Evolutionary conservation across 371 early-diverging fungal species (phyloP).

Genomic region (Parasitella parasitica): DNA sequence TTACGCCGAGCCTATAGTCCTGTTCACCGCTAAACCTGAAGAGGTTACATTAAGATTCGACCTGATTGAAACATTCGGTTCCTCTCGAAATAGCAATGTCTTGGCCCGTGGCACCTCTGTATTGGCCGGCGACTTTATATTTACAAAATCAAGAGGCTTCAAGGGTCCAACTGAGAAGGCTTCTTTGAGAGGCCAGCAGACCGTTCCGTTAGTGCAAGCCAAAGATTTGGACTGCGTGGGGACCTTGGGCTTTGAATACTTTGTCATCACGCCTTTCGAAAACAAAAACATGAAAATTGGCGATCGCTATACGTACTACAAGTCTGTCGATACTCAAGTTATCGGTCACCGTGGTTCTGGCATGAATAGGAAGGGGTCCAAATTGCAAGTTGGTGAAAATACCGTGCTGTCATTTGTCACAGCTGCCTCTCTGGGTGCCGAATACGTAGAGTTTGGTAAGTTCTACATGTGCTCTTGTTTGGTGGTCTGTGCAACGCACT

Average conservation of each 20-base stretch:
- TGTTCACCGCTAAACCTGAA: conserved; percentile 54
- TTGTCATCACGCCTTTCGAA: conserved; percentile 68
- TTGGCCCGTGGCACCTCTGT: conserved; percentile 64
- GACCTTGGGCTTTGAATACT: conserved; percentile 59
- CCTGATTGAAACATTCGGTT: conserved; percentile 63
- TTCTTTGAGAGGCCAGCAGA: conserved; percentile 49
- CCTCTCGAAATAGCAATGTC: conserved; percentile 36
- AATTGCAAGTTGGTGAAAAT: conserved; percentile 91
- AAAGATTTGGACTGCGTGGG: conserved; percentile 63
- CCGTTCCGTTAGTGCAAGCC: conserved; percentile 58
- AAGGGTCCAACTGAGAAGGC: conserved; percentile 38
- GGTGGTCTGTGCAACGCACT: not conserved
- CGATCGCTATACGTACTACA: conserved; percentile 65
- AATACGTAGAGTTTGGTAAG: conserved; percentile 92
- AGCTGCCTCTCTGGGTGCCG: conserved; percentile 86
- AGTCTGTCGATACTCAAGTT: conserved; percentile 65
- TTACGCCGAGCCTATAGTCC: conserved; percentile 62
- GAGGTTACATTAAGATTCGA: conserved; percentile 64
- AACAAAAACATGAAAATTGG: conserved; percentile 60
- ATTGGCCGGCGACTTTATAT: conserved; percentile 50
- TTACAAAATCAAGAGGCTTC: conserved; percentile 40
- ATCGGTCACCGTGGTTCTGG: conserved; percentile 97
- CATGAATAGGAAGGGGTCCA: conserved; percentile 68
- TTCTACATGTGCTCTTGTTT: not conserved
- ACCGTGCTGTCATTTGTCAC: conserved; percentile 89